phyloP scores from a whole-genome alignment of 164 flowering plant genomes.

The Nymphaea thermarum region DNA sequence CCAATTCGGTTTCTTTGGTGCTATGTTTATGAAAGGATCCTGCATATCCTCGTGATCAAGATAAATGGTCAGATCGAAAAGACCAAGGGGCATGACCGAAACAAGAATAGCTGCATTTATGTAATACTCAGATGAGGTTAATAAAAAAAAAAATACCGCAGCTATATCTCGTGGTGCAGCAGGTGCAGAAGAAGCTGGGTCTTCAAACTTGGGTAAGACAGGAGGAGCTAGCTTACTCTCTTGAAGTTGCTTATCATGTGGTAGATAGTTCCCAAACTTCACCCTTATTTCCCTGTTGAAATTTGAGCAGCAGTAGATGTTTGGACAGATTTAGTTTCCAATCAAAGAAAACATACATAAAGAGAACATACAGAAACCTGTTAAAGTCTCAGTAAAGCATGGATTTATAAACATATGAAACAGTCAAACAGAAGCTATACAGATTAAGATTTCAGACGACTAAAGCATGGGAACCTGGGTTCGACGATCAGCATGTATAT shows the following conservation, averaged over 20 bases:
- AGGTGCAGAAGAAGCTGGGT: conserved; percentile 50
- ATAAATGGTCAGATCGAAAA: not conserved
- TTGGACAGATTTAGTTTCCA: not conserved
- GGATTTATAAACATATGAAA: too few relatives aligned
- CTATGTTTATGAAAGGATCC: conserved; percentile 94
- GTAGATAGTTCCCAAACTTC: conserved; percentile 96
- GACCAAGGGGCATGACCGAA: not conserved
- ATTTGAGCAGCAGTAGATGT: not conserved
- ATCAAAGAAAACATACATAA: not conserved
- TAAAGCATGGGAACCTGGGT: too few relatives aligned
- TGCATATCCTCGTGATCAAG: conserved; percentile 10
- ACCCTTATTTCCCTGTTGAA: conserved; percentile 37
- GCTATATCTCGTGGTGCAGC: conserved; percentile 32
- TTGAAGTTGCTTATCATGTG: conserved; percentile 91
- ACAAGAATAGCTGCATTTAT: not conserved
- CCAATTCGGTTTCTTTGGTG: conserved; percentile 99
- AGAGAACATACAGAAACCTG: too few relatives aligned
- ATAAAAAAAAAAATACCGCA: conserved; percentile 39
- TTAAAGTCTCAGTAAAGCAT: not conserved
- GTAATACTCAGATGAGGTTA: not conserved
- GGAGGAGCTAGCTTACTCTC: conserved; percentile 88
- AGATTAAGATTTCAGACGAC: too few relatives aligned
- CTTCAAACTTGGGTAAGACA: conserved; percentile 77
- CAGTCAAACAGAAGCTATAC: not conserved
- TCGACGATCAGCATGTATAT: too few relatives aligned